These are phyloP conservation scores for Pleomassaria siparia DNA, from an alignment of 2,329 filamentous ascomycete genomes.

Conservation along the genomic window DNA sequence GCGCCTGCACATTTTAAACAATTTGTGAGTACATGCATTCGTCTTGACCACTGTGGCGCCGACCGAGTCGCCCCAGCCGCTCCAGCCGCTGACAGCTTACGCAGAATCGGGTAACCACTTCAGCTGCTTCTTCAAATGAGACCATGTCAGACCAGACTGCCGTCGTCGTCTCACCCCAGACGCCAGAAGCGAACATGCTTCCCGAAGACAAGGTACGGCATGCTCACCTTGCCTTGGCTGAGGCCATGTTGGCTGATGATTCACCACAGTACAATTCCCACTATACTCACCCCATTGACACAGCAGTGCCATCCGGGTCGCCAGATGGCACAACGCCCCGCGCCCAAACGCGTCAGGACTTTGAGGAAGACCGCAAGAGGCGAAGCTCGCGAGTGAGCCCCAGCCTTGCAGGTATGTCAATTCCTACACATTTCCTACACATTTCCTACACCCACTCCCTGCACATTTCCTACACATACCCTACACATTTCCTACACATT, in stretches of 20 bases:
- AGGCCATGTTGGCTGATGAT: slow-evolving; percentile 28
- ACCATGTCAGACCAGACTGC: slow-evolving; percentile 40
- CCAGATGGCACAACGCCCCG: slow-evolving; percentile 73
- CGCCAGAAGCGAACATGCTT: slow-evolving; percentile 42
- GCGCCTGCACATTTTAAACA: slow-evolving; percentile 78
- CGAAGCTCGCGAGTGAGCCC: slow-evolving; percentile 63
- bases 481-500: too few species aligned
- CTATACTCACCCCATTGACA: slow-evolving; percentile 74
- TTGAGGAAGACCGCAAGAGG: slow-evolving; percentile 59
- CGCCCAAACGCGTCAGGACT: slow-evolving; percentile 79
- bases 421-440: not conserved
- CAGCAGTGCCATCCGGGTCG: slow-evolving; percentile 56
- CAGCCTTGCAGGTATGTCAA: slow-evolving; percentile 71
- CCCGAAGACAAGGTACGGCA: slow-evolving; percentile 40
- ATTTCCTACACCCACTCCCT: too few species aligned
- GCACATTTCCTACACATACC: too few species aligned
- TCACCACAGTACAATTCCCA: slow-evolving; percentile 41
- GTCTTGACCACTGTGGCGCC: slow-evolving; percentile 27
- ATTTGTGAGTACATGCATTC: slow-evolving; percentile 68
- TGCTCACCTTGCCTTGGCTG: slow-evolving; percentile 22
- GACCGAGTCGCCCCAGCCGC: too few species aligned
- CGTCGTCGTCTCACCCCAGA: slow-evolving; percentile 40
- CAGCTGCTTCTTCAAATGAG: slow-evolving; percentile 30
- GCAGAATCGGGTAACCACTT: slow-evolving; percentile 33
- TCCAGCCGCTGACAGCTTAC: slow-evolving; percentile 30